Evolutionary conservation across 768 basidiomycete species (phyloP).

Genomic region (Serendipita indica): DNA sequence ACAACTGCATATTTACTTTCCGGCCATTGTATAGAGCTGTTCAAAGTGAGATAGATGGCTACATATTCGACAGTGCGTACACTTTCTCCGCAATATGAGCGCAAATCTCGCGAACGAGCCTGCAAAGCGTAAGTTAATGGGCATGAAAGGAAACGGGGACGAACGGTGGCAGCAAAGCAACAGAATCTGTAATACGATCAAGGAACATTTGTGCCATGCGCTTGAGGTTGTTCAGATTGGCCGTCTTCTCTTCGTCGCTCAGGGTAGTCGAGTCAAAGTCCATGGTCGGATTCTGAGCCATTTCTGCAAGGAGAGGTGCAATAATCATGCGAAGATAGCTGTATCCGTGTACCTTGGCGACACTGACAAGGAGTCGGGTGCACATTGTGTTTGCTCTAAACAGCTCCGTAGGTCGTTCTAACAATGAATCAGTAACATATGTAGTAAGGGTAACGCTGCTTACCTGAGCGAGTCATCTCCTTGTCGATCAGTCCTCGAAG

Average conservation of each 20-base stretch:
- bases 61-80: conserved; percentile 31
- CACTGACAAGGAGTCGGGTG: conserved; percentile 72
- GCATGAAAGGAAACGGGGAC: conserved; percentile 19
- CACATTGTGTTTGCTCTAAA: conserved; percentile 83
- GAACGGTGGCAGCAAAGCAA: conserved; percentile 58
- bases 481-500: conserved; percentile 75
- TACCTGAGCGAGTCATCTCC: conserved; percentile 68
- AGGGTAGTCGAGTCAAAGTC: conserved; percentile 51
- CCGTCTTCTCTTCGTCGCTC: conserved; percentile 40
- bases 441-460: conserved; percentile 12
- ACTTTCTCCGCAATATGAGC: conserved; percentile 64
- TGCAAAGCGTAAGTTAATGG: conserved; percentile 20
- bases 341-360: conserved; percentile 83
- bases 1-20: conserved; percentile 67
- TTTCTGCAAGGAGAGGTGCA: conserved; percentile 57
- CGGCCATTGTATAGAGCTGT: conserved; percentile 53
- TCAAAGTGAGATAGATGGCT: conserved; percentile 14
- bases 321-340: conserved; percentile 74
- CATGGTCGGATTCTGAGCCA: conserved; percentile 58
- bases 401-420: conserved; percentile 64
- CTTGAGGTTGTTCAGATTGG: conserved; percentile 58
- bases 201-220: conserved; percentile 63
- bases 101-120: conserved; percentile 78
- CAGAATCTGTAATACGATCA: conserved; percentile 54
- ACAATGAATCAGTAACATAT: conserved; percentile 4